phyloP scores from a whole-genome alignment of 2,329 filamentous ascomycete species.

The Sporothrix phasma region DNA sequence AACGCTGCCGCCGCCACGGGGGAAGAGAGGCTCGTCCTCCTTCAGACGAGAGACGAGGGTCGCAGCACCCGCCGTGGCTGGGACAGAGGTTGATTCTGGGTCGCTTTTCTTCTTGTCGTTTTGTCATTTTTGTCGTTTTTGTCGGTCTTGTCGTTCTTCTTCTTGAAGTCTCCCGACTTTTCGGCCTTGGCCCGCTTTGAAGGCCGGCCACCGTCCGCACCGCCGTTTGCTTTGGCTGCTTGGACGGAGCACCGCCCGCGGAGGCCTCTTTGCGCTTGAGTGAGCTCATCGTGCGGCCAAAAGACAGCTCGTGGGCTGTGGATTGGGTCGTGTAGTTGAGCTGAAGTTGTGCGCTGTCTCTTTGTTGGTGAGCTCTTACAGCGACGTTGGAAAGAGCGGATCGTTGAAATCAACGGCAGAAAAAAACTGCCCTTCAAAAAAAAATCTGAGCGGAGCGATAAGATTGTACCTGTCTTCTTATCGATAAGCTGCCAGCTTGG shows the following conservation, averaged over 20 bases:
- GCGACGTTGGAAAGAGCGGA: constrained; percentile 7
- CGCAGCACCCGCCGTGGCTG: constrained; percentile 17
- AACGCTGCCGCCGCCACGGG: constrained; percentile 81
- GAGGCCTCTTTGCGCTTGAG: constrained; percentile 19
- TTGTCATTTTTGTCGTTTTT: background rate
- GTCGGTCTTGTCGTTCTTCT: constrained; percentile 7
- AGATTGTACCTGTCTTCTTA: constrained; percentile 10
- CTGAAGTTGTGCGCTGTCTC: background rate
- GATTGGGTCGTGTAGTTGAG: constrained; percentile 3
- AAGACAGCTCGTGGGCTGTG: constrained; percentile 5
- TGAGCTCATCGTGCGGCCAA: constrained; percentile 16
- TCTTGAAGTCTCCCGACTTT: constrained; percentile 5
- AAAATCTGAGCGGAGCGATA: constrained; percentile 15
- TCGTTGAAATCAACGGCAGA: constrained; percentile 1
- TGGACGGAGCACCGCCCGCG: constrained; percentile 3
- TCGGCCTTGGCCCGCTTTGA: constrained; percentile 17
- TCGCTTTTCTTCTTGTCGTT: constrained; percentile 3
- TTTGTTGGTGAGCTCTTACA: background rate
- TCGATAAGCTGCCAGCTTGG: constrained; percentile 13
- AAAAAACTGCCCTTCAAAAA: constrained; percentile 15
- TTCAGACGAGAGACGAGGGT: constrained; percentile 39
- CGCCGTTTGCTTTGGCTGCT: constrained; percentile 1
- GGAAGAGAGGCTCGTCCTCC: constrained; percentile 84
- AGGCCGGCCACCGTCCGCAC: constrained; percentile 10
- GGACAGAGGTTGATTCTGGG: background rate